Conservation (phyloP, 805 yeast species). For the Pichia occidentalis region DNA sequence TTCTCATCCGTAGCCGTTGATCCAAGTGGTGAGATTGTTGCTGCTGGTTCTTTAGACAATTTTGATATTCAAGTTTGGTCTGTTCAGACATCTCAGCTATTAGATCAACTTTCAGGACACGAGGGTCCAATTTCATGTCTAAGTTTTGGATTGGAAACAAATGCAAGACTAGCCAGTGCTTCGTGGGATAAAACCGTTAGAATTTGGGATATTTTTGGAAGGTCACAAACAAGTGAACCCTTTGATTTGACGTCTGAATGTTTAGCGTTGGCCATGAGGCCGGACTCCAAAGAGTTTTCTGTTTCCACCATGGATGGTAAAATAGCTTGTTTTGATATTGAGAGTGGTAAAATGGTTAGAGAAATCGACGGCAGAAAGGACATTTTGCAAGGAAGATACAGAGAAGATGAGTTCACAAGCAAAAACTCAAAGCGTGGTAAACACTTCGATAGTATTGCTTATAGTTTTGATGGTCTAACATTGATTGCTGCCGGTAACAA, state of each 20-base stretch:
- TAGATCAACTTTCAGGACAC: slow-evolving; percentile 87
- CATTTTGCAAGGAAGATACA: slow-evolving; percentile 77
- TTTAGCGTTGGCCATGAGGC: slow-evolving; percentile 73
- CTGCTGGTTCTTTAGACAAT: slow-evolving; percentile 87
- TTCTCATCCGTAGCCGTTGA: slow-evolving; percentile 89
- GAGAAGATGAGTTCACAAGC: slow-evolving; percentile 75
- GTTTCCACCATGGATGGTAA: slow-evolving; percentile 88
- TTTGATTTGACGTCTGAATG: slow-evolving; percentile 81
- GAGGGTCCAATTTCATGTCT: slow-evolving; percentile 91
- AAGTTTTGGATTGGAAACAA: slow-evolving; percentile 75
- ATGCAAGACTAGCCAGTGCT: slow-evolving; percentile 70
- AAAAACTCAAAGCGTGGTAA: slow-evolving; percentile 79
- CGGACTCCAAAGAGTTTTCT: slow-evolving; percentile 88
- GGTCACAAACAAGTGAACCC: slow-evolving; percentile 86
- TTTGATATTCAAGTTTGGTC: slow-evolving; percentile 95
- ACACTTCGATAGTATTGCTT: slow-evolving; percentile 71
- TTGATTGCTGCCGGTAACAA: slow-evolving; percentile 92
- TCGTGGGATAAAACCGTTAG: slow-evolving; percentile 96
- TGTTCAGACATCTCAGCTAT: slow-evolving; percentile 87
- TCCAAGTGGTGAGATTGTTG: slow-evolving; percentile 94
- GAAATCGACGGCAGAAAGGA: slow-evolving; percentile 82
- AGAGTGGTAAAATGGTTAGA: slow-evolving; percentile 71
- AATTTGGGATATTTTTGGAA: slow-evolving; percentile 86
- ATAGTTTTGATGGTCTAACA: slow-evolving; percentile 84
- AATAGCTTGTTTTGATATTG: slow-evolving; percentile 76